Evolutionary conservation across 129 eudicot genomes (phyloP), one percentile per base, ranked within the genome.

Genomic region (Kitagawia praeruptora): DNA sequence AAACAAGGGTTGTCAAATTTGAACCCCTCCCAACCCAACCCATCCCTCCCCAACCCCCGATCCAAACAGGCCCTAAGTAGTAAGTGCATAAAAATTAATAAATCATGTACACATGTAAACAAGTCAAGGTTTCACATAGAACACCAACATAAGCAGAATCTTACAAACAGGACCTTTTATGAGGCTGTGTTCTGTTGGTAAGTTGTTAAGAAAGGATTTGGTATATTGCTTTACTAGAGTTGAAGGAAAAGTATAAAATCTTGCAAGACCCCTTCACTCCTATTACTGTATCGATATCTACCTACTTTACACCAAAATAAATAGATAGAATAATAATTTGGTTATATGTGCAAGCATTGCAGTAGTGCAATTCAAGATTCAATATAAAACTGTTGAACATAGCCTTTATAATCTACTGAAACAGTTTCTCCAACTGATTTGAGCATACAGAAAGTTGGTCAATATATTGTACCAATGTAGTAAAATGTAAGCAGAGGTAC

Each of bases 191-290:
- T 61, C 9, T 3, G 15, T 61, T 9, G 45, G 69, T 46, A 75
- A 75, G 45, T 34, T 75, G 64, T 34, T 4, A 49, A 34, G 45
- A 48, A 75, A 75, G 78, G 78, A 46, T 31, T 75, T 81, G 85
- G 88, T 81, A 85, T 85, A 82, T 85, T 78, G 74, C 67, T 81
- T 85, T 74, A 78, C 85, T 75, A 58, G 64, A 53, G 34, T 63
- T 74, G 74, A 82, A 83, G 82, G 70, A n/a, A 80, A 74, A 74
- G 56, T n/a, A 74, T 74, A 74, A 74, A 74, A 74, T 77, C 75
- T 72, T 82, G 34, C 69, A 9, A 61, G 25, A 37, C 34, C 4
- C 69, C 12, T 34, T 58, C 67, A 9, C 14, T n/a, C 27, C 31
- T n/a, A 61, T n/a, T n/a, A 23, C 8, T 58, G 69, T 61, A 25